Percentiles rank a stretch among this genome's conserved stretches.
Conservation (phyloP, 768 basidiomycete species). For the Suillus paluster region DNA sequence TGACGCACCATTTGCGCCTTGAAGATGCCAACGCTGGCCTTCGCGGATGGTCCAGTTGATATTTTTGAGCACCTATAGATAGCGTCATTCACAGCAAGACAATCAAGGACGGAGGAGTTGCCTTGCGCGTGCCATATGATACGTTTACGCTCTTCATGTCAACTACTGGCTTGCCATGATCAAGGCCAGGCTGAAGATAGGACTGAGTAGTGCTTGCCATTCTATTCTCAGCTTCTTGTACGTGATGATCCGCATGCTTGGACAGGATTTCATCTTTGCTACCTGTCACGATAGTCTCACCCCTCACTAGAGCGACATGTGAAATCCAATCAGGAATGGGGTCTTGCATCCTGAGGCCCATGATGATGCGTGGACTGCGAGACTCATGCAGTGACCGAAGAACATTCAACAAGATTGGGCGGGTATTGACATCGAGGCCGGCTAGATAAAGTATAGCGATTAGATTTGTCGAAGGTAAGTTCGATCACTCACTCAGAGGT, state of each 20-base stretch:
- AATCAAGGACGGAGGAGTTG: constrained; percentile 26
- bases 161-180: constrained; percentile 50
- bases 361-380: constrained; percentile 60
- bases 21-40: constrained; percentile 90
- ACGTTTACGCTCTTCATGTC: constrained; percentile 72
- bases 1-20: constrained; percentile 81
- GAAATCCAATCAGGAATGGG: constrained; percentile 73
- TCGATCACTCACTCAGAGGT: constrained; percentile 69
- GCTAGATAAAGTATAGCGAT: constrained; percentile 47
- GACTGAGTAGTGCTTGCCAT: neutral
- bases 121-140: constrained; percentile 67
- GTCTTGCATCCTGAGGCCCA: constrained; percentile 74
- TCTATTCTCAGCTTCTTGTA: constrained; percentile 2
- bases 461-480: neutral
- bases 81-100: neutral
- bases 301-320: constrained; percentile 61
- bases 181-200: neutral
- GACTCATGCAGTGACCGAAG: constrained; percentile 56
- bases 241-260: constrained; percentile 19
- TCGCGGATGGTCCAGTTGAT: constrained; percentile 83
- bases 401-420: constrained; percentile 58
- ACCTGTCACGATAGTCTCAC: constrained; percentile 56
- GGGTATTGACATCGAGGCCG: constrained; percentile 70
- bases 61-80: constrained; percentile 65
- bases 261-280: constrained; percentile 49